Evolutionary conservation across 208 protist species (phyloP).

Genomic region (Naegleria lovaniensis): DNA sequence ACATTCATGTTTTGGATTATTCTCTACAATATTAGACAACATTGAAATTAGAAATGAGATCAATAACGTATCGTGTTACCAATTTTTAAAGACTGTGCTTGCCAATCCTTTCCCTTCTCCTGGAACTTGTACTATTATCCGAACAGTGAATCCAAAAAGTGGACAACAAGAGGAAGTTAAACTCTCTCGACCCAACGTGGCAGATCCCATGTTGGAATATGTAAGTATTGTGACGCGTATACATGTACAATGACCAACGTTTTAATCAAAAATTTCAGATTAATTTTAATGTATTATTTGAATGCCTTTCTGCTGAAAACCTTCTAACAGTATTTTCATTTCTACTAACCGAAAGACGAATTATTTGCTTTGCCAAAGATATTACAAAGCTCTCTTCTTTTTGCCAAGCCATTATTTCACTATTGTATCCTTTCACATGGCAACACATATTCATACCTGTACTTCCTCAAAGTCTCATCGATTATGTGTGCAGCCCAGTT

Average conservation of each 20-base stretch:
- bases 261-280: background rate
- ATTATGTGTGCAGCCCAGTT: constrained; percentile 52
- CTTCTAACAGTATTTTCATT: background rate
- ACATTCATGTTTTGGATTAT: constrained; percentile 18
- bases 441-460: constrained; percentile 56
- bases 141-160: background rate
- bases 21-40: constrained; percentile 1
- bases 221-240: background rate
- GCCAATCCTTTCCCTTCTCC: constrained; percentile 21
- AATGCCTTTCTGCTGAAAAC: background rate
- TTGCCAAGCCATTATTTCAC: background rate
- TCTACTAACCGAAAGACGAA: background rate
- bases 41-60: background rate
- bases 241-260: background rate
- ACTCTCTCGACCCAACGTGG: background rate
- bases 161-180: background rate
- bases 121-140: background rate
- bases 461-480: constrained; percentile 45
- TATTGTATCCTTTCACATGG: constrained; percentile 48
- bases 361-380: background rate
- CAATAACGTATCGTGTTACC: background rate
- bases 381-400: background rate
- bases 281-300: constrained; percentile 10
- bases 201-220: constrained; percentile 17
- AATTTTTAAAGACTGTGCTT: constrained; percentile 22